Conservation (phyloP, 805 yeast genomes). For the Scheffersomyces ergatensis region DNA sequence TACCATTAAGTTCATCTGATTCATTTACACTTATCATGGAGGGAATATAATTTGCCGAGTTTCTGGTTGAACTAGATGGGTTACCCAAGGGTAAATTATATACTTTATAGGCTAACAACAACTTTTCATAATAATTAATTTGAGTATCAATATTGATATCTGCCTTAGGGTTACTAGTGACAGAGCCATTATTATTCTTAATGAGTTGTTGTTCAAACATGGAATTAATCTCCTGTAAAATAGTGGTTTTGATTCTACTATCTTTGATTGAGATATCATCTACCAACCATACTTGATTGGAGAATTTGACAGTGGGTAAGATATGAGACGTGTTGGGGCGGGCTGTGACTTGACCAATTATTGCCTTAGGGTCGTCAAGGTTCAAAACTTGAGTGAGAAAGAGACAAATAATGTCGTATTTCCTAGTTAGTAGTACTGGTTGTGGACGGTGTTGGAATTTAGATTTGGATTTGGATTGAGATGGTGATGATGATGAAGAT, state of each 20-base stretch:
- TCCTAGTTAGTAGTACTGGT: not conserved
- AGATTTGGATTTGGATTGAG: not conserved
- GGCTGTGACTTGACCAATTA: not conserved
- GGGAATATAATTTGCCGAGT: not conserved
- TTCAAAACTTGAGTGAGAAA: constrained; percentile 24
- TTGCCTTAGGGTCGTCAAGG: constrained; percentile 9
- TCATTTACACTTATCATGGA: not conserved
- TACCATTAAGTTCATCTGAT: not conserved
- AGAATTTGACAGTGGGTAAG: constrained; percentile 22
- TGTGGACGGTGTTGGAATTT: not conserved
- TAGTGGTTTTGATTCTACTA: constrained; percentile 26
- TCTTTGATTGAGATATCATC: constrained; percentile 29
- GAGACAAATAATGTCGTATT: constrained; percentile 23
- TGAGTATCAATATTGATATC: constrained; percentile 5
- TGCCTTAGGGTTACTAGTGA: constrained; percentile 3
- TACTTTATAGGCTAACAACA: constrained; percentile 31
- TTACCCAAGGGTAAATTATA: constrained; percentile 17
- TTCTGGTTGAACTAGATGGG: not conserved
- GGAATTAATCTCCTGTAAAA: constrained; percentile 30
- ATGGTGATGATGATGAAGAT: not conserved
- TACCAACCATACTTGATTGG: constrained; percentile 36
- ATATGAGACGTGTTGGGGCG: not conserved
- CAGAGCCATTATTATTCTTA: not conserved
- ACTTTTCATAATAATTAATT: constrained; percentile 26
- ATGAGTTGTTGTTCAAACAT: constrained; percentile 22